Evolutionary conservation across 2,329 filamentous ascomycete genomes (phyloP), one percentile per base, ranked within the genome.

Genomic region (Colletotrichum cereale): DNA sequence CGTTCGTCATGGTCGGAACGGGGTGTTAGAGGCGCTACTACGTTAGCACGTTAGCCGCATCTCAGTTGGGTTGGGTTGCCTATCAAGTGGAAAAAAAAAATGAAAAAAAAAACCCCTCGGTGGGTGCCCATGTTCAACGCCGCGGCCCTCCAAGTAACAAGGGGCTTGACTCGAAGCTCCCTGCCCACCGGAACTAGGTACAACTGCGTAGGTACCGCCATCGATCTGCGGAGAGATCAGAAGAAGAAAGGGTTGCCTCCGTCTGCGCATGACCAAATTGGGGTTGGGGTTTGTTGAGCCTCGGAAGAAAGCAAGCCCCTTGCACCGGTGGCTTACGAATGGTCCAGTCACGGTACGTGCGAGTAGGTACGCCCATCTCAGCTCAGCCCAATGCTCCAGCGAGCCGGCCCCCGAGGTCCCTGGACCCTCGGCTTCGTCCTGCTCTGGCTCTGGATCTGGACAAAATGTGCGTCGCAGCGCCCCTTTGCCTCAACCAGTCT

Each of bases 161-260:
- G 62, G 55, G 48, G 60, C 40, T 61, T 31, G 50, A 52, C 42
- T 67, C 57, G 64, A 67, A 52, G 29, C 58, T 63, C 58, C 65
- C 65, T 71, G 68, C 12, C 68, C 68, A 64, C 65, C 57, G 61
- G 58, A 67, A 68, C 53, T 68, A n/a, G n/a, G n/a, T n/a, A 58
- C 65, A 36, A 68, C 68, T 21, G 7, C 14, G 6, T 63, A 44
- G 42, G 42, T 14, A 42, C 58, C 60, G 63, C 68, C 68, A 68
- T 71, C 68, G 65, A 71, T 71, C 65, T 71, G 68, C 52, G 68
- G 68, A 71, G 67, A 71, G 65, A 48, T 48, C 44, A 38, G 58
- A 68, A 64, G 65, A 71, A 71, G 68, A 68, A 71, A 71, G 12
- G 58, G 53, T 44, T 47, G 26, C 29, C 47, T 42, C 60, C 42